Evolutionary conservation across 1,139 yeast species (phyloP).

Genomic region (Pichia inconspicua): DNA sequence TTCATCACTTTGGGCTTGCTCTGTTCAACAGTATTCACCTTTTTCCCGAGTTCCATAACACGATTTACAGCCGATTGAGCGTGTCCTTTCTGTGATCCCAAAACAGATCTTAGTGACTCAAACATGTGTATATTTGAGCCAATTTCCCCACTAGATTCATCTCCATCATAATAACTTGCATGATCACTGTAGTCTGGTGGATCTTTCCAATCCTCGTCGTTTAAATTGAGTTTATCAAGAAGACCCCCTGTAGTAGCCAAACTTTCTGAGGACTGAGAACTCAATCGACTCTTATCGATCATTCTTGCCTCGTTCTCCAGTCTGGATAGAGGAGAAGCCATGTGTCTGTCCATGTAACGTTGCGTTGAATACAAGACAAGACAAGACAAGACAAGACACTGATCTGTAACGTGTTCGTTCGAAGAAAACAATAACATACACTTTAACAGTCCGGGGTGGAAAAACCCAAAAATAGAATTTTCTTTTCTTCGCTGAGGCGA

Average conservation of each 20-base stretch:
- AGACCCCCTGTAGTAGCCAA: constrained; percentile 30
- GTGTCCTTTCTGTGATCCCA: constrained; percentile 9
- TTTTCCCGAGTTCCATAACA: constrained; percentile 22
- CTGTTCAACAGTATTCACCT: constrained; percentile 14
- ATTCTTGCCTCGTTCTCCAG: constrained; percentile 4
- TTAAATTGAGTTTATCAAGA: constrained; percentile 31
- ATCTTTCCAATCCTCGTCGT: constrained; percentile 26
- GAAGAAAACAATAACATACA: background rate
- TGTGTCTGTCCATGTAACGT: background rate
- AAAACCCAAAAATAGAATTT: background rate
- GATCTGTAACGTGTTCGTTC: background rate
- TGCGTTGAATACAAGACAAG: too few relatives aligned
- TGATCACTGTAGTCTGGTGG: background rate
- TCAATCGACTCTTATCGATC: constrained; percentile 17
- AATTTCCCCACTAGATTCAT: background rate
- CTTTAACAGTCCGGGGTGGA: background rate
- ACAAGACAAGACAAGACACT: too few relatives aligned
- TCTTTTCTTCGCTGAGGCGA: background rate
- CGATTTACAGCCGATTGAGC: constrained; percentile 16
- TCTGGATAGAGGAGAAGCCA: constrained; percentile 8
- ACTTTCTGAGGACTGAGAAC: constrained; percentile 28
- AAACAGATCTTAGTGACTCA: constrained; percentile 19
- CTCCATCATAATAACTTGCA: background rate
- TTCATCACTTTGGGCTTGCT: constrained; percentile 10
- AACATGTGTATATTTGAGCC: constrained; percentile 6